Conservation (phyloP, 2,329 filamentous ascomycete genomes). For the Trichoderma hamatum region DNA sequence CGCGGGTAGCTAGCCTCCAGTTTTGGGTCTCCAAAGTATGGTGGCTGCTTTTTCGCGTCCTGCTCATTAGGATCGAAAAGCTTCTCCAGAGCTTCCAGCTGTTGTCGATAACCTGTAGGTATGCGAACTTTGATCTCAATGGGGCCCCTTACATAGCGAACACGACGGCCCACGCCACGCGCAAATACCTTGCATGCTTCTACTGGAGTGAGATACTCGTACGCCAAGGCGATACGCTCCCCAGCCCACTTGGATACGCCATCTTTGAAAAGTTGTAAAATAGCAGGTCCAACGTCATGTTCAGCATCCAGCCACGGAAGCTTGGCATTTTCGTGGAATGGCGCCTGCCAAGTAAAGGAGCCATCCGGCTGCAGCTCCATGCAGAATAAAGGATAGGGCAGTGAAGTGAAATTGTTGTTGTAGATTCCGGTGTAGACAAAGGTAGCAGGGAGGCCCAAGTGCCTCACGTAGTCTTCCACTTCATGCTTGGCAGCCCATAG, state of each 20-base stretch:
- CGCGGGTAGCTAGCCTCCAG: constrained; percentile 68
- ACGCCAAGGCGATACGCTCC: constrained; percentile 80
- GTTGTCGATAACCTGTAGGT: constrained; percentile 83
- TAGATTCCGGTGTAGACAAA: constrained; percentile 98
- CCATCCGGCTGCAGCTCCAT: constrained; percentile 86
- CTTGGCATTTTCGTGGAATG: constrained; percentile 86
- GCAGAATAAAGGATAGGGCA: constrained; percentile 91
- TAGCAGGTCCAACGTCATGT: constrained; percentile 89
- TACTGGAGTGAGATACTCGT: constrained; percentile 81
- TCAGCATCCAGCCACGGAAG: constrained; percentile 96
- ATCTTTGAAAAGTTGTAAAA: constrained; percentile 94
- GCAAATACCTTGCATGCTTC: constrained; percentile 83
- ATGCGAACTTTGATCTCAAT: constrained; percentile 87
- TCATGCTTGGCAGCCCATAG: constrained; percentile 92
- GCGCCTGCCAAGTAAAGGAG: constrained; percentile 89
- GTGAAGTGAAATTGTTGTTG: constrained; percentile 97
- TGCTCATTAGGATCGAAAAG: constrained; percentile 57
- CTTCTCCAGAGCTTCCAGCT: constrained; percentile 71
- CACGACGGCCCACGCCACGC: constrained; percentile 74
- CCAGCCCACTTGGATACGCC: constrained; percentile 82
- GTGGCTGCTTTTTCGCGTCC: constrained; percentile 60
- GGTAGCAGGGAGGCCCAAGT: constrained; percentile 80
- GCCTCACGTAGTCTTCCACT: constrained; percentile 86
- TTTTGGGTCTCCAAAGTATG: constrained; percentile 62
- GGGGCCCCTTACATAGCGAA: constrained; percentile 74